Evolutionary conservation across 257 asterid species (phyloP).

Genomic region (Nicotiana tomentosiformis): DNA sequence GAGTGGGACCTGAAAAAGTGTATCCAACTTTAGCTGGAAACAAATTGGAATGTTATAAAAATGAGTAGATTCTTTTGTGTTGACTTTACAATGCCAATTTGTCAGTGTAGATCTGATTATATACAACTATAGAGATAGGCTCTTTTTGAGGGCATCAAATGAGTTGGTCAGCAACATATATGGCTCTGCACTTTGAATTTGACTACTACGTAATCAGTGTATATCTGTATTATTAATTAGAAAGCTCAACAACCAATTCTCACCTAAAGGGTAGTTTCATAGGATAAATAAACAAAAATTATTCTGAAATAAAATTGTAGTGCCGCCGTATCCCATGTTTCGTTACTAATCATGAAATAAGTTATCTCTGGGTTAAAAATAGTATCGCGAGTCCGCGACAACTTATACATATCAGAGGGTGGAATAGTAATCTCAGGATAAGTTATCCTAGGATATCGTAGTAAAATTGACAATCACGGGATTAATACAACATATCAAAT

Average conservation of each 20-base stretch:
- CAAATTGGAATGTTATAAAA: background rate
- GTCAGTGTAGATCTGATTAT: background rate
- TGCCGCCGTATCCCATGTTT: too few relatives aligned
- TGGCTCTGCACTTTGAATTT: background rate
- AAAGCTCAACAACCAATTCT: background rate
- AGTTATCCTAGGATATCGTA: too few relatives aligned
- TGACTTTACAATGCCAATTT: background rate
- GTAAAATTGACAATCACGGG: too few relatives aligned
- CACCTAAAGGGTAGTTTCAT: too few relatives aligned
- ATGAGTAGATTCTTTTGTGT: background rate
- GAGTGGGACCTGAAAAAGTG: background rate
- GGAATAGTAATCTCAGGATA: too few relatives aligned
- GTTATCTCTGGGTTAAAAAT: too few relatives aligned
- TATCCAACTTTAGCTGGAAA: background rate
- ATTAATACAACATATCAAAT: too few relatives aligned
- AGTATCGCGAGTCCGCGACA: too few relatives aligned
- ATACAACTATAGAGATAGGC: background rate
- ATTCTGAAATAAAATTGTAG: too few relatives aligned
- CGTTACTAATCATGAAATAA: too few relatives aligned
- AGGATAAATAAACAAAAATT: too few relatives aligned
- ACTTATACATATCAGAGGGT: too few relatives aligned
- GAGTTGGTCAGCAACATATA: background rate
- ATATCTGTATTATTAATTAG: background rate
- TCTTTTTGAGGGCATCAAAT: background rate
- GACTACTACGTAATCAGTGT: background rate